Conservation (phyloP, 352 stramenopile species). For the Thalassiosira pacifica region DNA sequence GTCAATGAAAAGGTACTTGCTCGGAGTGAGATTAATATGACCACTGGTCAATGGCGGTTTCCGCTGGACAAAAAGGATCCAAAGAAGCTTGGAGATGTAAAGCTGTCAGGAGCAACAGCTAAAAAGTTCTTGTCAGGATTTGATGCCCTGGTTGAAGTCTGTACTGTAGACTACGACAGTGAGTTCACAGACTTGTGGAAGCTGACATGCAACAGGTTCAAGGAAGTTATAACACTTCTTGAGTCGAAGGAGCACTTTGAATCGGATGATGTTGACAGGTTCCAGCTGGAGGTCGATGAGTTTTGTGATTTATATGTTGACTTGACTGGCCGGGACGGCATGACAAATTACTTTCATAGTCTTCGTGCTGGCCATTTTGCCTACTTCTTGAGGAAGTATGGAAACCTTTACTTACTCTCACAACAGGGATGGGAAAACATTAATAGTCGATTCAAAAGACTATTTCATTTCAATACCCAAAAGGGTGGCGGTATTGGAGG, state of each 20-base stretch:
- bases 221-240: not conserved
- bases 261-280: not conserved
- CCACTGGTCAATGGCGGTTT: not conserved
- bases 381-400: constrained; percentile 19
- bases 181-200: not conserved
- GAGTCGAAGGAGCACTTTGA: not conserved
- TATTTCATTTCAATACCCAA: too few relatives aligned
- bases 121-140: not conserved
- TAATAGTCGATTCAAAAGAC: constrained; percentile 17
- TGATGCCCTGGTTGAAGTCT: not conserved
- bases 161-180: not conserved
- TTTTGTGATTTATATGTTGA: constrained; percentile 20
- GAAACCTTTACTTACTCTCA: constrained; percentile 22
- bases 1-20: not conserved
- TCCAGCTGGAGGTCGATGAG: not conserved
- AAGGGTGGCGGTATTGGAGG: not conserved
- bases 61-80: constrained; percentile 9
- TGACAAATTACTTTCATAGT: constrained; percentile 43
- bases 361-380: constrained; percentile 10
- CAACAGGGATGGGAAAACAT: constrained; percentile 38
- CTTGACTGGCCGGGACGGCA: constrained; percentile 16
- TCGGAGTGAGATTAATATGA: not conserved
- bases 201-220: not conserved
- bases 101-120: not conserved
- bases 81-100: constrained; percentile 20